These are phyloP conservation scores for Cyclotella cryptica DNA, from an alignment of 108 stramenopile species.

Conservation along the genomic window DNA sequence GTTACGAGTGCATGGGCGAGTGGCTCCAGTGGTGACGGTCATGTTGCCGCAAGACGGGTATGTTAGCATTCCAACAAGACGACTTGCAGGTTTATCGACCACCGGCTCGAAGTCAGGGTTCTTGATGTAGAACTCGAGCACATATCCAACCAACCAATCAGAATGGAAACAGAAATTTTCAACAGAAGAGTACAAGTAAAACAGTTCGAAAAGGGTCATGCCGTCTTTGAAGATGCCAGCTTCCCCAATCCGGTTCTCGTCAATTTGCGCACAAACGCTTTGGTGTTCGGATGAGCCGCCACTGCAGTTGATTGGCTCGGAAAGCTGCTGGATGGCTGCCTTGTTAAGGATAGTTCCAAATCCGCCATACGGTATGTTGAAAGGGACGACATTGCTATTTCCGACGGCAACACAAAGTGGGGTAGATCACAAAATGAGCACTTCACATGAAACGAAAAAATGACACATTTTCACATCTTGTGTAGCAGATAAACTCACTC, in stretches of 20 bases:
- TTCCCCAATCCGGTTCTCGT: neutral
- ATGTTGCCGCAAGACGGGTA: slow-evolving; percentile 15
- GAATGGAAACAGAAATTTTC: slow-evolving; percentile 14
- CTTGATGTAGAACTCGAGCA: slow-evolving; percentile 11
- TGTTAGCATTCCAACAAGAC: slow-evolving; percentile 6
- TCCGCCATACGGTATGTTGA: slow-evolving; percentile 53
- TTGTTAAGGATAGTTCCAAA: slow-evolving; percentile 39
- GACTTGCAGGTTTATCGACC: neutral
- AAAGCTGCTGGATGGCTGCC: slow-evolving; percentile 31
- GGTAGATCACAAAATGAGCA: neutral
- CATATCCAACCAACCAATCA: slow-evolving; percentile 14
- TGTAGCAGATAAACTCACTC: neutral
- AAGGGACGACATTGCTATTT: neutral
- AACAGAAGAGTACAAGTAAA: slow-evolving; percentile 10
- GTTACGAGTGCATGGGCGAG: neutral
- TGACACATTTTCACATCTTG: too few species aligned
- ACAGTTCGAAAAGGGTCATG: slow-evolving; percentile 10
- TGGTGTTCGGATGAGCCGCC: neutral
- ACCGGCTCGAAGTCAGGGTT: neutral
- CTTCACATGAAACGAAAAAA: neutral
- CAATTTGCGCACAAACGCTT: neutral
- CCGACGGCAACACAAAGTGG: neutral
- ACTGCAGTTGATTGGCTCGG: slow-evolving; percentile 21
- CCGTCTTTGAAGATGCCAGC: neutral
- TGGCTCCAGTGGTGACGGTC: neutral